Evolutionary conservation across 2,329 filamentous ascomycete genomes (phyloP).

Genomic region (Dactylellina haptotyla): DNA sequence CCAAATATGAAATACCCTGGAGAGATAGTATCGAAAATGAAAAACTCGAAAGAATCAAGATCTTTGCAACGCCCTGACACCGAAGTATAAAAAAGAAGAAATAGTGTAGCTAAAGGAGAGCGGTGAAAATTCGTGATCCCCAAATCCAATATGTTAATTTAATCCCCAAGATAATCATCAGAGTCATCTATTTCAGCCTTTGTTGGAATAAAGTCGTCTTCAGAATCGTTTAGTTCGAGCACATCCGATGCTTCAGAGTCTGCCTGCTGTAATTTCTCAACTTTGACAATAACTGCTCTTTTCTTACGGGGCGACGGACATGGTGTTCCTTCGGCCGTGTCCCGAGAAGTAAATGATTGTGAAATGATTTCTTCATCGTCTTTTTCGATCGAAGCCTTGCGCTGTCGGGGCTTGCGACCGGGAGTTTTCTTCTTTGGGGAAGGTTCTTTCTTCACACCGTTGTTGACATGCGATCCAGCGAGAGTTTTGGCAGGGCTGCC

Average conservation of each 20-base stretch:
- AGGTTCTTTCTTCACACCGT: constrained; percentile 46
- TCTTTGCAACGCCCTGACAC: background rate
- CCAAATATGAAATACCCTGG: too few species aligned
- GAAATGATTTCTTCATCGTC: constrained; percentile 38
- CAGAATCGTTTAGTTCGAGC: constrained; percentile 24
- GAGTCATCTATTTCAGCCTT: constrained; percentile 20
- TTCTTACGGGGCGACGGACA: constrained; percentile 41
- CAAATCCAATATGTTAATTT: background rate
- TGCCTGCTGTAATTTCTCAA: background rate
- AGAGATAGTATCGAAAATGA: too few species aligned
- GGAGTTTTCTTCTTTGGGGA: constrained; percentile 42
- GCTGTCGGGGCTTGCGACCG: constrained; percentile 22
- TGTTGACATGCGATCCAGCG: constrained; percentile 35
- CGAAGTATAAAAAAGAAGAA: background rate
- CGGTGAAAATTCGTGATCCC: background rate
- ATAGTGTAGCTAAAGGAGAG: background rate
- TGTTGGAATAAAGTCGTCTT: constrained; percentile 28
- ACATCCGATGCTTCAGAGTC: constrained; percentile 30
- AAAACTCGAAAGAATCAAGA: background rate
- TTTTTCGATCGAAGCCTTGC: constrained; percentile 7
- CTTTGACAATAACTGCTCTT: constrained; percentile 17
- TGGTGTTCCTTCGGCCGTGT: constrained; percentile 3
- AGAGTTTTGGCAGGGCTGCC: constrained; percentile 25
- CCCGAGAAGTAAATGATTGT: constrained; percentile 16
- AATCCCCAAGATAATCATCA: constrained; percentile 38